Evolutionary conservation across 768 basidiomycete species (phyloP).

Genomic region (Mycena capillaripes): DNA sequence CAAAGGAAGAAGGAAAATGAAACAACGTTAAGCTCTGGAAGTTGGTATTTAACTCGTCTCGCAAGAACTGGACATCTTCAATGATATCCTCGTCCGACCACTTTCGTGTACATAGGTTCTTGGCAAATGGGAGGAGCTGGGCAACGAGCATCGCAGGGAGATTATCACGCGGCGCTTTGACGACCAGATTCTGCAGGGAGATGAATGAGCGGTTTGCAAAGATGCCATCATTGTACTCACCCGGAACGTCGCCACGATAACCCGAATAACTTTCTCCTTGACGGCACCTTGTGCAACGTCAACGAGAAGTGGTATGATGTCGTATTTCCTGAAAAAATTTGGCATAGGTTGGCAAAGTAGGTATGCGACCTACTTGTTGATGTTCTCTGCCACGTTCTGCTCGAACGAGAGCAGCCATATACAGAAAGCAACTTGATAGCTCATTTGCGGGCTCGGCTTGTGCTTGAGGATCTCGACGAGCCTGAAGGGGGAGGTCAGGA

Average conservation of each 20-base stretch:
- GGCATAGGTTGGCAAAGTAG: neutral
- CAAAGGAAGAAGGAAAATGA: neutral
- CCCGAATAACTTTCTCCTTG: constrained; percentile 97
- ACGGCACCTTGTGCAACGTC: constrained; percentile 90
- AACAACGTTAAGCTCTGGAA: constrained; percentile 93
- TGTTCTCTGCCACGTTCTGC: constrained; percentile 82
- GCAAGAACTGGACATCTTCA: constrained; percentile 91
- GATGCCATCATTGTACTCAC: constrained; percentile 55
- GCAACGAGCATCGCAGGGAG: constrained; percentile 94
- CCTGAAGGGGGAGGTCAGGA: constrained; percentile 54
- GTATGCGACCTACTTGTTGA: constrained; percentile 78
- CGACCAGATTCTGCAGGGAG: constrained; percentile 82
- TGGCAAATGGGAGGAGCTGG: constrained; percentile 87
- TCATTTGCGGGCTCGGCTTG: constrained; percentile 92
- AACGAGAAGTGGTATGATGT: constrained; percentile 88
- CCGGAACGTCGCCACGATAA: constrained; percentile 92
- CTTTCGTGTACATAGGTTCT: constrained; percentile 87
- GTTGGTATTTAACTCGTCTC: constrained; percentile 86
- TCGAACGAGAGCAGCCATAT: constrained; percentile 97
- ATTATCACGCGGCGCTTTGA: constrained; percentile 89
- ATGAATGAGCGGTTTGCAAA: constrained; percentile 16
- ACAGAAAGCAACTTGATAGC: constrained; percentile 93
- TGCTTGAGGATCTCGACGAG: constrained; percentile 87
- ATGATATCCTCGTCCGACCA: constrained; percentile 96
- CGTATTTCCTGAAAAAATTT: constrained; percentile 75